Percentiles rank a stretch among this genome's conserved stretches.
These are phyloP conservation scores for Fusarium sp. DNA, from an alignment of 2,329 filamentous ascomycete species.

Conservation along the genomic window DNA sequence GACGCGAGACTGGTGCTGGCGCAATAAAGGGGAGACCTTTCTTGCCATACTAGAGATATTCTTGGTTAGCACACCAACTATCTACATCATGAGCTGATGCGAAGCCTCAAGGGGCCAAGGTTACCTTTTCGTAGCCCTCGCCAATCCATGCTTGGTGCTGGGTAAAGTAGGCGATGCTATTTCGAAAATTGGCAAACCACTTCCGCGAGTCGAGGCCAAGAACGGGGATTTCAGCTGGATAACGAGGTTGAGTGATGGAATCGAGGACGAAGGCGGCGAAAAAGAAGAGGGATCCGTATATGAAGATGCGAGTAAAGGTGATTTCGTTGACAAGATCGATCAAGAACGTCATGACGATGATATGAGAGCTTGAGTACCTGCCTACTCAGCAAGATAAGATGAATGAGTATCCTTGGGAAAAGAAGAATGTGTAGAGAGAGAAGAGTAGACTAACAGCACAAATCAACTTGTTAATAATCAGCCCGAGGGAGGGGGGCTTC, in stretches of 20 bases:
- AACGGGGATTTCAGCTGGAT: conserved; percentile 52
- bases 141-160: conserved; percentile 53
- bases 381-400: too few species aligned
- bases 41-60: conserved; percentile 51
- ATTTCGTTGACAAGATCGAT: conserved; percentile 42
- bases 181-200: conserved; percentile 50
- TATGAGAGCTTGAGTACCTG: neutral
- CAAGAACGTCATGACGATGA: conserved; percentile 18
- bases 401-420: too few species aligned
- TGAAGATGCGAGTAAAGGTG: conserved; percentile 45
- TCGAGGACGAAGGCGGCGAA: conserved; percentile 53
- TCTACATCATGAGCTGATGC: accelerated
- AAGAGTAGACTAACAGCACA: neutral
- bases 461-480: neutral
- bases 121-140: conserved; percentile 56
- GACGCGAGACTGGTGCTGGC: conserved; percentile 52
- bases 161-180: conserved; percentile 52
- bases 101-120: too few species aligned
- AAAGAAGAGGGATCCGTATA: conserved; percentile 47
- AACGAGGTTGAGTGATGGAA: conserved; percentile 51
- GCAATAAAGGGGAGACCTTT: conserved; percentile 53
- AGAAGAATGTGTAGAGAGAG: neutral
- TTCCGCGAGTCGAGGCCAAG: conserved; percentile 51
- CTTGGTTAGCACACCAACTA: neutral
- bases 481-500: neutral